A percentile compares a stretch with the other conserved stretches of the same genome.
Evolutionary conservation across 192 early-diverging fungal genomes (phyloP).

Genomic region (Entomortierella lignicola): DNA sequence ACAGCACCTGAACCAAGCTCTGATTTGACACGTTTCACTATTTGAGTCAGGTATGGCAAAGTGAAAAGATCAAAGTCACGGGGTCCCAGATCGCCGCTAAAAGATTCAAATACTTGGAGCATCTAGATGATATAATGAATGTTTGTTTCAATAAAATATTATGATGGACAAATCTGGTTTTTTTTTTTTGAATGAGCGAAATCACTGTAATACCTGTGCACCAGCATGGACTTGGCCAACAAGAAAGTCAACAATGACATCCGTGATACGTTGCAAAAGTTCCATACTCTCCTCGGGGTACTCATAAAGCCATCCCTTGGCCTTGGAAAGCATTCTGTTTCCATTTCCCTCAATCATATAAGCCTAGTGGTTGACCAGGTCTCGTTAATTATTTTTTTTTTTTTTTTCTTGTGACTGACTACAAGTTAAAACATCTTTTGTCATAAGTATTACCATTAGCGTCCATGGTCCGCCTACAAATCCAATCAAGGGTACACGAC

Average conservation of each 20-base stretch:
- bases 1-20: constrained; percentile 58
- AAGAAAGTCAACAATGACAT: constrained; percentile 86
- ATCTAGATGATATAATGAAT: too few species aligned
- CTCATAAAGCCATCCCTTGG: constrained; percentile 89
- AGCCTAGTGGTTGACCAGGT: too few species aligned
- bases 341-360: constrained; percentile 99
- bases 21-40: constrained; percentile 79
- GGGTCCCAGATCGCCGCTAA: constrained; percentile 90
- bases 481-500: constrained; percentile 91
- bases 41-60: constrained; percentile 87
- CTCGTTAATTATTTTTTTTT: too few species aligned
- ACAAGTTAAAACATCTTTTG: too few species aligned
- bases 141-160: too few species aligned
- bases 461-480: constrained; percentile 98
- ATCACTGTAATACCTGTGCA: constrained; percentile 82
- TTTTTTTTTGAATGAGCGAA: too few species aligned
- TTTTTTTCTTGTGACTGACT: too few species aligned
- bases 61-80: constrained; percentile 83
- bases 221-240: constrained; percentile 94
- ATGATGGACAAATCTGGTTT: too few species aligned
- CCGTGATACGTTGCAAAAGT: constrained; percentile 85
- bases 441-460: constrained; percentile 66
- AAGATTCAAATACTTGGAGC: constrained; percentile 96
- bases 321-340: constrained; percentile 85
- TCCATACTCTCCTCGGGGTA: constrained; percentile 78